Percentiles rank a stretch among this genome's conserved stretches.
Evolutionary conservation across 768 basidiomycete genomes (phyloP).

Genomic region (Suillus ampliporus): DNA sequence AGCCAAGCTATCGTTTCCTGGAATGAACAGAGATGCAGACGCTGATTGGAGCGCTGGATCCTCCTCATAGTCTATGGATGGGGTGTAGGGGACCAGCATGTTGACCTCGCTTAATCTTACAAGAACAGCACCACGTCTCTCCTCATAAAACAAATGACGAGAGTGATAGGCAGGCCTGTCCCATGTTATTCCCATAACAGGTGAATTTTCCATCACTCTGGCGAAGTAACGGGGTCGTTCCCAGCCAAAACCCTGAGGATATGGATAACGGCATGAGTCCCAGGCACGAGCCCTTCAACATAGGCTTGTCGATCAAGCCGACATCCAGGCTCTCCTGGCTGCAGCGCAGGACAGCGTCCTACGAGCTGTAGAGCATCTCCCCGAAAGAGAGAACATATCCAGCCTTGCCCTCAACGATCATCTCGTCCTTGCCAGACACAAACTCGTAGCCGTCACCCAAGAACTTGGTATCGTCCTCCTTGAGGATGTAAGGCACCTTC

Average conservation of each 20-base stretch:
- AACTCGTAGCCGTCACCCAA: no score
- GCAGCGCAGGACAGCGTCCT: no score
- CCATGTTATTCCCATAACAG: conserved; percentile 32
- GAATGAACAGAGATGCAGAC: conserved; percentile 20
- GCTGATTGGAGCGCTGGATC: conserved; percentile 21
- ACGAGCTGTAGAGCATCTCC: no score
- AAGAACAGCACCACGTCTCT: conserved; percentile 24
- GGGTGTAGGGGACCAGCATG: conserved; percentile 29
- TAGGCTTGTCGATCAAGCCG: no score
- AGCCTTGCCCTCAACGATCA: no score
- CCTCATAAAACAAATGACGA: conserved; percentile 31
- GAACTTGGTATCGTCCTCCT: no score
- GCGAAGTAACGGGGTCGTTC: conserved; percentile 25
- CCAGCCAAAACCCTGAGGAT: conserved; percentile 18
- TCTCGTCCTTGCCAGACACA: no score
- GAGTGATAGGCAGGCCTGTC: conserved; percentile 28
- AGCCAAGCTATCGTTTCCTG: conserved; percentile 21
- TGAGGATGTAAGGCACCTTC: no score
- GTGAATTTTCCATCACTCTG: conserved; percentile 19
- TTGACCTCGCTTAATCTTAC: conserved; percentile 35
- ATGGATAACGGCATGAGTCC: conserved; percentile 25
- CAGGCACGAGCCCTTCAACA: conserved; percentile 32
- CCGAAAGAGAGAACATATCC: no score
- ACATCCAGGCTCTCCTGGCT: no score
- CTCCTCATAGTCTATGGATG: conserved; percentile 26